Evolutionary conservation across 1,284 basidiomycete species (phyloP).

Genomic region (Malassezia slooffiae): DNA sequence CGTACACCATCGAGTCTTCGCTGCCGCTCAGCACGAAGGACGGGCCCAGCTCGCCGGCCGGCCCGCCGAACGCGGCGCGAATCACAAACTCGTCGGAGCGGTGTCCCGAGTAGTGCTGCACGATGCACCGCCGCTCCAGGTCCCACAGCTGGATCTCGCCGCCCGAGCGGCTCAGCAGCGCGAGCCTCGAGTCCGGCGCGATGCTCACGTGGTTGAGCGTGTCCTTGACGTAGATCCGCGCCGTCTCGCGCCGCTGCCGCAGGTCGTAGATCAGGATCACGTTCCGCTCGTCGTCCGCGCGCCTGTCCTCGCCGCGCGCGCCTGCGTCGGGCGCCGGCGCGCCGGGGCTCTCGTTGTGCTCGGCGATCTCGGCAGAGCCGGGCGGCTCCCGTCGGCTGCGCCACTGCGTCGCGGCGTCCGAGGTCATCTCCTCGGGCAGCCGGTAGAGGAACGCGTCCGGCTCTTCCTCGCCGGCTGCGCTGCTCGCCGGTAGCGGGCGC

Average conservation of each 20-base stretch:
- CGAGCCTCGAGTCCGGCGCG: slow-evolving; percentile 73
- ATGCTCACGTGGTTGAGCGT: slow-evolving; percentile 61
- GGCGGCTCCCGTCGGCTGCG: too few species aligned
- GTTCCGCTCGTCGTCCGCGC: too few species aligned
- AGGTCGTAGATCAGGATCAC: slow-evolving; percentile 5
- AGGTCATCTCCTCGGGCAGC: too few species aligned
- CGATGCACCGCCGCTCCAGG: slow-evolving; percentile 55
- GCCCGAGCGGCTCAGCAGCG: slow-evolving; percentile 56
- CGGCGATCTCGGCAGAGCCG: too few species aligned
- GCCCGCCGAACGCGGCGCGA: slow-evolving; percentile 85
- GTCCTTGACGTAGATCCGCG: slow-evolving; percentile 53
- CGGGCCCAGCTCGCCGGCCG: slow-evolving; percentile 27
- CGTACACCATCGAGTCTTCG: slow-evolving; percentile 69
- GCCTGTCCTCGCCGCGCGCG: too few species aligned
- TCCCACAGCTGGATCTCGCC: slow-evolving; percentile 84
- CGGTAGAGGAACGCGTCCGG: too few species aligned
- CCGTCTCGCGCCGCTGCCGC: slow-evolving; percentile 49
- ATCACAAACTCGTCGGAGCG: slow-evolving; percentile 57
- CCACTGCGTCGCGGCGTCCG: too few species aligned
- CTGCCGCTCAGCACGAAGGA: slow-evolving; percentile 68
- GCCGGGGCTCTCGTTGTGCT: too few species aligned
- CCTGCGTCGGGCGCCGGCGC: too few species aligned
- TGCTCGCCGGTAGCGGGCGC: too few species aligned
- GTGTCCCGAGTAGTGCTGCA: slow-evolving; percentile 48
- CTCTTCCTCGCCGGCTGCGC: too few species aligned